phyloP scores from a whole-genome alignment of 495 filamentous ascomycete genomes.

The Achaetomiella virescens region DNA sequence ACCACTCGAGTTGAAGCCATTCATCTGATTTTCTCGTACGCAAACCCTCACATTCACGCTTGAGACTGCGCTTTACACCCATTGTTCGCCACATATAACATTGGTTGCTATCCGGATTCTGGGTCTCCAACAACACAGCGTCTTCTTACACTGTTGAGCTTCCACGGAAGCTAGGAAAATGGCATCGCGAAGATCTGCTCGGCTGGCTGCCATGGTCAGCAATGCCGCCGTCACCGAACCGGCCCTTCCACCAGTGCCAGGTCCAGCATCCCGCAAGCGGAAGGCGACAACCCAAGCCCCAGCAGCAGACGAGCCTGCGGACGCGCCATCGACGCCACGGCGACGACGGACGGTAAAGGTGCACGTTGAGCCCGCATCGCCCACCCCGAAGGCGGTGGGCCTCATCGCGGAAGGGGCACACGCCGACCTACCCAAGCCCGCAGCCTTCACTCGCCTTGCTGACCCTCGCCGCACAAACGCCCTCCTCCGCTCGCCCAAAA shows the following conservation, averaged over 20 bases:
- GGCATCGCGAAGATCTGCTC: conserved; percentile 54
- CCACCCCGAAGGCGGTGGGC: conserved; percentile 32
- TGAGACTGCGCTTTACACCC: no score
- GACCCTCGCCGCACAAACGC: conserved; percentile 58
- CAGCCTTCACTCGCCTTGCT: conserved; percentile 41
- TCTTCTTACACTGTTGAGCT: neutral
- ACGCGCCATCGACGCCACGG: conserved; percentile 31
- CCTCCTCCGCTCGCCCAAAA: conserved; percentile 70
- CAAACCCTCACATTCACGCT: no score
- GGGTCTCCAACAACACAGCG: no score
- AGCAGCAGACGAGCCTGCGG: conserved; percentile 4
- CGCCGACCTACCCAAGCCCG: conserved; percentile 29
- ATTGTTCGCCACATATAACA: no score
- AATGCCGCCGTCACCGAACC: conserved; percentile 12
- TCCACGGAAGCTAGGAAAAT: conserved; percentile 27
- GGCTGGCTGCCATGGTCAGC: conserved; percentile 43
- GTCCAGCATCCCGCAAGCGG: conserved; percentile 27
- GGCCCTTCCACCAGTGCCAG: conserved; percentile 16
- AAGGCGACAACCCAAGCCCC: conserved; percentile 25
- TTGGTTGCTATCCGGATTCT: no score
- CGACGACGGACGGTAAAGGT: conserved; percentile 25
- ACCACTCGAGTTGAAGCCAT: no score
- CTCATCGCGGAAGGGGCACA: conserved; percentile 27
- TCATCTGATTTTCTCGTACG: no score
- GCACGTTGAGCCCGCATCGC: conserved; percentile 27